A percentile compares a stretch with the other conserved stretches of the same genome.
phyloP scores from a whole-genome alignment of 345 rosid genomes.

The Murraya paniculata region DNA sequence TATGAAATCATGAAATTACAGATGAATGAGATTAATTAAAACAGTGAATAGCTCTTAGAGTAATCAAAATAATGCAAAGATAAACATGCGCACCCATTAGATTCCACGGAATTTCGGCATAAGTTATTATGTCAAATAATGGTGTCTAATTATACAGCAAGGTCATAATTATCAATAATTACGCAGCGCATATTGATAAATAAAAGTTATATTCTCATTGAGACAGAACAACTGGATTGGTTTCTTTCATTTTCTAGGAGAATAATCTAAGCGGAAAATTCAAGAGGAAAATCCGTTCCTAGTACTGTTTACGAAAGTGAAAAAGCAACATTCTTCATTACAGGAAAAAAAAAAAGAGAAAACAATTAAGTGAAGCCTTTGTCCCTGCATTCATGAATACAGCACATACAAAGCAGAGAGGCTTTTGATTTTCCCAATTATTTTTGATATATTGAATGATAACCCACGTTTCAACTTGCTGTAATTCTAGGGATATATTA shows the following conservation, averaged over 20 bases:
- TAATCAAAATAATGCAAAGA: slow-evolving; percentile 22
- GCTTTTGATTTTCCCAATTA: slow-evolving; percentile 40
- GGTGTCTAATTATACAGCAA: slow-evolving; percentile 45
- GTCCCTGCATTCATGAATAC: slow-evolving; percentile 50
- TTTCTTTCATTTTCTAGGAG: slow-evolving; percentile 19
- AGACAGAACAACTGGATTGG: not conserved
- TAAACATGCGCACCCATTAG: slow-evolving; percentile 41
- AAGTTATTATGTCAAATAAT: slow-evolving; percentile 44
- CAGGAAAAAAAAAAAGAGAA: slow-evolving; percentile 31
- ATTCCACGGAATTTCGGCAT: slow-evolving; percentile 53
- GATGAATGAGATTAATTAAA: slow-evolving; percentile 13
- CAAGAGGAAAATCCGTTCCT: slow-evolving; percentile 16
- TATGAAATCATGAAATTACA: slow-evolving; percentile 21
- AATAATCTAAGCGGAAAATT: slow-evolving; percentile 11
- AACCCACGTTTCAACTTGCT: slow-evolving; percentile 7
- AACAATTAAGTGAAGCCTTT: slow-evolving; percentile 53
- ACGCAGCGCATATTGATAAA: slow-evolving; percentile 20
- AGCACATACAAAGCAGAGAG: slow-evolving; percentile 41
- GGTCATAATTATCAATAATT: slow-evolving; percentile 49
- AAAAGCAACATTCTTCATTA: slow-evolving; percentile 33
- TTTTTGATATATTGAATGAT: slow-evolving; percentile 17
- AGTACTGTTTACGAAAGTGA: slow-evolving; percentile 26
- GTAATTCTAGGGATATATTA: too few species aligned
- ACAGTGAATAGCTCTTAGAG: not conserved
- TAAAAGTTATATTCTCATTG: slow-evolving; percentile 17